A percentile compares a stretch with the other conserved stretches of the same genome.
These are phyloP conservation scores for Microsporum ferrugineum DNA, from an alignment of 2,329 filamentous ascomycete genomes.

Conservation along the genomic window DNA sequence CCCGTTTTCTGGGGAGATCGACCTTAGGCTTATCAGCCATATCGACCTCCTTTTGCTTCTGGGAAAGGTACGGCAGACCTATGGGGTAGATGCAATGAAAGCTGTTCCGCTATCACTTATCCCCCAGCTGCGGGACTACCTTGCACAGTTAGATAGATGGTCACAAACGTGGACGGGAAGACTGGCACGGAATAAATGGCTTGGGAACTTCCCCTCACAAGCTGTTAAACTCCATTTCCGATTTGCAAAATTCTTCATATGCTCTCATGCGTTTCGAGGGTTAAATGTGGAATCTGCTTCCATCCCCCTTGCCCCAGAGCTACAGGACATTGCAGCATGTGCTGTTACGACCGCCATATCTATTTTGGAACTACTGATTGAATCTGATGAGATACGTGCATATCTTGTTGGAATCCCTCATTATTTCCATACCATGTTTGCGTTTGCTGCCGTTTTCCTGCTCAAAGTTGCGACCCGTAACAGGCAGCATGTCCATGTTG, in stretches of 20 bases:
- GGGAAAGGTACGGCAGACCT: slow-evolving; percentile 11
- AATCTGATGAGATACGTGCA: slow-evolving; percentile 27
- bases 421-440: slow-evolving; percentile 35
- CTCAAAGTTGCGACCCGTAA: slow-evolving; percentile 31
- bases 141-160: slow-evolving; percentile 22
- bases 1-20: slow-evolving; percentile 27
- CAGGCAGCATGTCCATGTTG: slow-evolving; percentile 25
- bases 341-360: slow-evolving; percentile 26
- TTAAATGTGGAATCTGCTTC: slow-evolving; percentile 26
- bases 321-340: slow-evolving; percentile 9
- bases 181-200: slow-evolving; percentile 27
- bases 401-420: slow-evolving; percentile 32
- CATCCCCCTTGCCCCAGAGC: slow-evolving; percentile 19
- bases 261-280: slow-evolving; percentile 38
- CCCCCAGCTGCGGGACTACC: slow-evolving; percentile 19
- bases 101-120: slow-evolving; percentile 12
- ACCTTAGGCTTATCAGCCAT: slow-evolving; percentile 13
- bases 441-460: slow-evolving; percentile 33
- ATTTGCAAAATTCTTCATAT: slow-evolving; percentile 39
- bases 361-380: slow-evolving; percentile 30
- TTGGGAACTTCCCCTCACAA: slow-evolving; percentile 38
- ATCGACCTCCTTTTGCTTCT: slow-evolving; percentile 11
- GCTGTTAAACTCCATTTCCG: slow-evolving; percentile 39
- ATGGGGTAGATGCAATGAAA: slow-evolving; percentile 18
- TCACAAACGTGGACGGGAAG: slow-evolving; percentile 15